Base-by-base conservation (phyloP, 1,284 basidiomycete genomes). In the Ustilago esculenta region DNA sequence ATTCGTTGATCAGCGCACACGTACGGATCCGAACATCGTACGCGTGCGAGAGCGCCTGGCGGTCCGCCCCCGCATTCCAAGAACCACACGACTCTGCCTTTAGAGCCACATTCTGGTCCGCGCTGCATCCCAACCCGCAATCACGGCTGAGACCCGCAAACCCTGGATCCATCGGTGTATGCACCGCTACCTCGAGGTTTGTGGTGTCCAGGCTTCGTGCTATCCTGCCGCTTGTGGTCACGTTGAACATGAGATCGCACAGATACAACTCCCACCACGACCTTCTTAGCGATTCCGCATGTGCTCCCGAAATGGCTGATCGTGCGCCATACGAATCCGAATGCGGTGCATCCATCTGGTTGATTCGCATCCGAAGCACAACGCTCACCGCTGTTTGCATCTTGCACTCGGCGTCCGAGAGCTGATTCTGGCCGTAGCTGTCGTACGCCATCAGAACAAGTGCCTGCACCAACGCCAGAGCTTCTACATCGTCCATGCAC, bases 251-350 rank as follows among this genome's bases (percentile, higher is more conserved):
- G 39, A 49, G 39, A 20, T 57, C 54, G 24, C 37, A 23, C 11
- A 49, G 33, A 15, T 57, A 49, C 25, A 57, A 33, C 23, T 57
- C 54, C 54, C 54, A 57, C 45, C 45, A 57, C 6, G 33, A 17
- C 15, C 54, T 23, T 6, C 49, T 24, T 12, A 51, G 49, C 18
- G 40, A 24, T 21, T 51, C 49, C 6, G 23, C 15, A 18, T 36
- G 49, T 1, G 30, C 27, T 12, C 34, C 21, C 1, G 48, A 33
- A 0, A 51, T n/a, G n/a, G 40, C 21, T 20, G 6, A 10, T 18
- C 14, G 9, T 35, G 30, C 9, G 35, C 35, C 7, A 11, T 21
- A n/a, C n/a, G n/a, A n/a, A n/a, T 17, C 11, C 5, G 41, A 6
- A 7, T 27, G 32, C 2, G 30, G 10, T 3, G 30, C 21, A 27